A percentile compares a stretch with the other conserved stretches of the same genome.
phyloP scores from a whole-genome alignment of 2,329 filamentous ascomycete species.

The Mariannaea elegans region DNA sequence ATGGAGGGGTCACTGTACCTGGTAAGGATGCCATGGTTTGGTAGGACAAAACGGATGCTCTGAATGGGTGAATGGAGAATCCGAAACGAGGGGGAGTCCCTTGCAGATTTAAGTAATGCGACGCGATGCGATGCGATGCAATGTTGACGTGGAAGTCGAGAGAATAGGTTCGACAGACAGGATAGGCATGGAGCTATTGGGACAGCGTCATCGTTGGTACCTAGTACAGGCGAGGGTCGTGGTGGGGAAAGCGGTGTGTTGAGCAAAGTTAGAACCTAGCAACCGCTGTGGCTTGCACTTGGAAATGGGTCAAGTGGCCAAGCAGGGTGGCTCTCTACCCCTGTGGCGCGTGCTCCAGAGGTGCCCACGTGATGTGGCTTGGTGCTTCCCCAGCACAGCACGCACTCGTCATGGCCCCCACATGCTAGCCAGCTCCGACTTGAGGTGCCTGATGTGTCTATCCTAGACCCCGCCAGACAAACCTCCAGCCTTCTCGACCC shows the following conservation, averaged over 20 bases:
- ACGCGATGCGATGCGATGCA: slow-evolving; percentile 16
- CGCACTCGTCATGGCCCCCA: slow-evolving; percentile 24
- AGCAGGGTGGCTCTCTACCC: neutral
- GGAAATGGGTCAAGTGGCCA: neutral
- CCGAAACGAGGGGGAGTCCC: slow-evolving; percentile 4
- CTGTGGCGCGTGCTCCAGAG: neutral
- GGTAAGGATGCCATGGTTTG: slow-evolving; percentile 63
- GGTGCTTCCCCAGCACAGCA: slow-evolving; percentile 17
- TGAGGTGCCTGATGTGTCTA: slow-evolving; percentile 23
- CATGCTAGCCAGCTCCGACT: slow-evolving; percentile 21
- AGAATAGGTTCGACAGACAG: slow-evolving; percentile 10
- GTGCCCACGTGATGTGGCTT: slow-evolving; percentile 18
- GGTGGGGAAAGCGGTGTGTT: slow-evolving; percentile 42
- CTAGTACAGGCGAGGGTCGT: slow-evolving; percentile 34
- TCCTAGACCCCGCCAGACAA: slow-evolving; percentile 22
- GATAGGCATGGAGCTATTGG: slow-evolving; percentile 9
- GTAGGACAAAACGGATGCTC: slow-evolving; percentile 32
- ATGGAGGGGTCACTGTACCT: slow-evolving; percentile 52
- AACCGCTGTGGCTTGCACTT: neutral
- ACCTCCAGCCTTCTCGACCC: slow-evolving; percentile 23
- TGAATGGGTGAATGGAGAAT: neutral
- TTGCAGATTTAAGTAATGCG: slow-evolving; percentile 1
- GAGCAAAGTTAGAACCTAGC: too few relatives aligned
- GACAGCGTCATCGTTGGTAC: slow-evolving; percentile 47
- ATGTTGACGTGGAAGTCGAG: slow-evolving; percentile 8